These are phyloP conservation scores for Fusarium tanahbumbuense DNA, from an alignment of 2,329 filamentous ascomycete species.

Conservation along the genomic window DNA sequence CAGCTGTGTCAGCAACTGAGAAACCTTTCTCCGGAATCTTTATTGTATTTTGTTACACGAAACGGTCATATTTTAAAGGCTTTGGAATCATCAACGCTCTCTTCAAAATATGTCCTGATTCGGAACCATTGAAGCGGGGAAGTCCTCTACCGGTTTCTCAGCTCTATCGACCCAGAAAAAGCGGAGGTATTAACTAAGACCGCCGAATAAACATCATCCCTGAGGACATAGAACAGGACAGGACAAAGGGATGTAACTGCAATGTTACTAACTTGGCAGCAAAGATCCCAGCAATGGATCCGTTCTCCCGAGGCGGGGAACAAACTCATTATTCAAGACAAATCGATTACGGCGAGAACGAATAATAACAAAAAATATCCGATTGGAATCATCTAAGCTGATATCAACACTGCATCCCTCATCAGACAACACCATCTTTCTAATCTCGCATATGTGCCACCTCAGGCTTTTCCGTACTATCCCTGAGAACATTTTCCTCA, in stretches of 20 bases:
- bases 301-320: constrained; percentile 18
- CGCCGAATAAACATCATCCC: constrained; percentile 3
- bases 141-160: constrained; percentile 1
- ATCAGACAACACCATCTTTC: neutral
- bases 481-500: constrained; percentile 30
- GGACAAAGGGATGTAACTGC: neutral
- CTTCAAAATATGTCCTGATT: neutral
- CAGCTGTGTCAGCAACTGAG: neutral
- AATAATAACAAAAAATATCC: neutral
- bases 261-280: neutral
- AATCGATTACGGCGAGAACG: neutral
- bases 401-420: neutral
- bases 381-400: neutral
- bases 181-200: constrained; percentile 31
- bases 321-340: neutral
- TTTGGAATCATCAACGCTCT: constrained; percentile 4
- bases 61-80: neutral
- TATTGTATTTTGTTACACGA: neutral
- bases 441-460: constrained; percentile 25
- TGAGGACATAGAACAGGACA: neutral
- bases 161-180: neutral
- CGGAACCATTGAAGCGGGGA: constrained; percentile 19
- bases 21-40: neutral
- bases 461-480: constrained; percentile 25
- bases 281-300: neutral